A percentile compares a stretch with the other conserved stretches of the same genome.
phyloP scores from a whole-genome alignment of 2,329 filamentous ascomycete genomes.

The Paecilomyces niveus region DNA sequence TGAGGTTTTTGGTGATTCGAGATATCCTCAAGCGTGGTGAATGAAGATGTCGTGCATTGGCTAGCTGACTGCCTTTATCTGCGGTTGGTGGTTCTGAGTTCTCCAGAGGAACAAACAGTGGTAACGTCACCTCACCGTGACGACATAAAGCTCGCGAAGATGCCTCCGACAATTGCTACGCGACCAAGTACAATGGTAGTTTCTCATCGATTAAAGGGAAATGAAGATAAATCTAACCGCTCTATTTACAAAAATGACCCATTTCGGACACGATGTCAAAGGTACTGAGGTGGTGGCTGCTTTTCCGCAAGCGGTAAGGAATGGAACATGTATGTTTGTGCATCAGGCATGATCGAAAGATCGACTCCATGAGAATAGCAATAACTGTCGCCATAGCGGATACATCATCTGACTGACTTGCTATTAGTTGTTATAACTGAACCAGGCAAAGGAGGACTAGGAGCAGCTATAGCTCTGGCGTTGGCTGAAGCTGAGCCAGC shows the following conservation, averaged over 20 bases:
- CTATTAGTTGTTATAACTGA: conserved; percentile 19
- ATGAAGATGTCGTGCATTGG: background rate
- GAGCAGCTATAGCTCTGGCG: conserved; percentile 18
- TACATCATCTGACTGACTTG: background rate
- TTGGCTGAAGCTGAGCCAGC: conserved; percentile 19
- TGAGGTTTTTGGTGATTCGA: background rate
- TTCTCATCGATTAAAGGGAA: background rate
- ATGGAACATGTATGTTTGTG: conserved; percentile 20
- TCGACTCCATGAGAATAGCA: background rate
- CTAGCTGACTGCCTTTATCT: background rate
- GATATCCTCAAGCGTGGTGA: background rate
- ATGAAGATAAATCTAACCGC: background rate
- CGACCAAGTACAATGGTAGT: background rate
- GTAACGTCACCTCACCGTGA: background rate
- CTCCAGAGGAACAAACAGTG: background rate
- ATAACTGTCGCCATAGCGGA: background rate
- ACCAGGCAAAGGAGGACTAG: conserved; percentile 15
- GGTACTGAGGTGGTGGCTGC: conserved; percentile 22
- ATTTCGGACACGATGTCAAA: conserved; percentile 19
- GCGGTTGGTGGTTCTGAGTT: background rate
- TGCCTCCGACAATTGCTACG: background rate
- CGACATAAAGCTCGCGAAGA: background rate
- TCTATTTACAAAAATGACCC: conserved; percentile 10
- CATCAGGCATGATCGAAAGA: background rate
- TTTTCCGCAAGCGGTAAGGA: conserved; percentile 20